A percentile compares a stretch with the other conserved stretches of the same genome.
Evolutionary conservation across 495 filamentous ascomycete species (phyloP).

Genomic region (Oleoguttula mirabilis): DNA sequence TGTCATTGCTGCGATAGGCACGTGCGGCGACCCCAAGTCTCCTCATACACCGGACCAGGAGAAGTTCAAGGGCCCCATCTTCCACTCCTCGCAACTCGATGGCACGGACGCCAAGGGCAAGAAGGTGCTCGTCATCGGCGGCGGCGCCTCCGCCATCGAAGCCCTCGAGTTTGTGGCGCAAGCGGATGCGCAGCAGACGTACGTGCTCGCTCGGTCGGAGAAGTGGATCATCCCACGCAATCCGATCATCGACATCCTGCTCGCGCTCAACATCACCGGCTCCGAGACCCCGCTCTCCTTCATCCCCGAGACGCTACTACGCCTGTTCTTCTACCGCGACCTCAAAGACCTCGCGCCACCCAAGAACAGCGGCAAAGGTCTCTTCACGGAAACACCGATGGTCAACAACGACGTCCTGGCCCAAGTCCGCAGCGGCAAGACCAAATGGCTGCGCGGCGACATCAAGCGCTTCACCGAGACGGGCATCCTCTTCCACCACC

Average conservation of each 20-base stretch:
- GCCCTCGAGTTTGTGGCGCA: constrained; percentile 67
- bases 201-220: constrained; percentile 64
- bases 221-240: constrained; percentile 85
- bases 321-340: constrained; percentile 75
- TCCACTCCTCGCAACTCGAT: constrained; percentile 62
- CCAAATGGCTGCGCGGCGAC: constrained; percentile 70
- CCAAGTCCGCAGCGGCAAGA: constrained; percentile 62
- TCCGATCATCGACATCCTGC: constrained; percentile 55
- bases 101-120: constrained; percentile 60
- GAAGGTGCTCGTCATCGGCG: constrained; percentile 62
- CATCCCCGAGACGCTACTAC: constrained; percentile 65
- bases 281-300: constrained; percentile 60
- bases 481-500: constrained; percentile 57
- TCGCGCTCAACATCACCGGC: constrained; percentile 69
- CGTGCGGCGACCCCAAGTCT: constrained; percentile 66
- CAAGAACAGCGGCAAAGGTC: constrained; percentile 38
- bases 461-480: constrained; percentile 48
- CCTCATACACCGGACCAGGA: constrained; percentile 53
- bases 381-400: constrained; percentile 79
- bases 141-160: constrained; percentile 73
- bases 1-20: constrained; percentile 51
- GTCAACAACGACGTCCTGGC: constrained; percentile 71
- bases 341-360: constrained; percentile 63
- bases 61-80: constrained; percentile 53
- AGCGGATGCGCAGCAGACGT: constrained; percentile 51